A percentile compares a stretch with the other conserved stretches of the same genome.
phyloP scores from a whole-genome alignment of 768 basidiomycete genomes.

The Coprinopsis marcescibilis region DNA sequence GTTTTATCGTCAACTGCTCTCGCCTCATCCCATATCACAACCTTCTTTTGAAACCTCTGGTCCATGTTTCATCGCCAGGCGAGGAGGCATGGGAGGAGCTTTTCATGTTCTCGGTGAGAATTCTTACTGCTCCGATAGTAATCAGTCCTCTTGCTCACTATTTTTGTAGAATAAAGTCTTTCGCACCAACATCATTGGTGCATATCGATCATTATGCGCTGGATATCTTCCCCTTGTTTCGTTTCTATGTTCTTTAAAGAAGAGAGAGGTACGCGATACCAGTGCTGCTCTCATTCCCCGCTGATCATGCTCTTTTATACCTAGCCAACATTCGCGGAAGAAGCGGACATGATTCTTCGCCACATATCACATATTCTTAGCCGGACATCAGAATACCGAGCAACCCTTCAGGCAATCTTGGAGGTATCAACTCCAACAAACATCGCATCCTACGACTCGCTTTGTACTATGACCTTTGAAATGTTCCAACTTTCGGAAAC shows the following conservation, averaged over 20 bases:
- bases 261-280: constrained; percentile 17
- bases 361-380: constrained; percentile 27
- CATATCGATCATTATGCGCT: constrained; percentile 32
- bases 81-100: constrained; percentile 21
- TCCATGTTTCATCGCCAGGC: constrained; percentile 5
- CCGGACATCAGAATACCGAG: constrained; percentile 25
- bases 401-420: constrained; percentile 29
- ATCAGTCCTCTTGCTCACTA: not conserved
- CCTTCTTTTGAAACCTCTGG: constrained; percentile 17
- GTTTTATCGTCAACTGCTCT: constrained; percentile 23
- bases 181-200: constrained; percentile 23
- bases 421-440: constrained; percentile 23
- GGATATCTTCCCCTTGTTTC: constrained; percentile 25
- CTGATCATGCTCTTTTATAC: not conserved
- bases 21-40: constrained; percentile 23
- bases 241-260: constrained; percentile 19
- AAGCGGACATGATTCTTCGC: constrained; percentile 22
- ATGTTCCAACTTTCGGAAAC: constrained; percentile 26
- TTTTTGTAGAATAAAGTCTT: constrained; percentile 18
- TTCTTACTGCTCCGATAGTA: not conserved
- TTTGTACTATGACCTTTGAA: constrained; percentile 27
- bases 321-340: not conserved
- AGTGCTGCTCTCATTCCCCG: no score
- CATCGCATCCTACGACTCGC: constrained; percentile 24
- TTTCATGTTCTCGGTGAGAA: constrained; percentile 20